Evolutionary conservation across 345 rosid genomes (phyloP).

Genomic region (Eucalyptus sp.): DNA sequence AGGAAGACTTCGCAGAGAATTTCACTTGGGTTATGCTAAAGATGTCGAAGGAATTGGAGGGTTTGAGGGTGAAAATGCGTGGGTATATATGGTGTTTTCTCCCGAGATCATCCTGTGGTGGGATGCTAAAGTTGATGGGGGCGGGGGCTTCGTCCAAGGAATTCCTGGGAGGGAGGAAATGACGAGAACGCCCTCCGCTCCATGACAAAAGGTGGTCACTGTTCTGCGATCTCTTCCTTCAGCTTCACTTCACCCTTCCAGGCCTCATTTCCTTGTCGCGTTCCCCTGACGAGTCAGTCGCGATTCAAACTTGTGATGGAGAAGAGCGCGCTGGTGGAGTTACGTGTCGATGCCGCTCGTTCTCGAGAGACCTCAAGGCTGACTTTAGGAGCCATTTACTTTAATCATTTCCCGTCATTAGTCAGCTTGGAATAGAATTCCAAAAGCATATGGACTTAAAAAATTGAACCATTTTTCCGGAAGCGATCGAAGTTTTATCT

Average conservation of each 20-base stretch:
- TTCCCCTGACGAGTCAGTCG: not conserved
- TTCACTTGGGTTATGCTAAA: not conserved
- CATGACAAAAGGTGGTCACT: not conserved
- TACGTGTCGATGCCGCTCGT: slow-evolving; percentile 9
- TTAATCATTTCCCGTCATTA: not conserved
- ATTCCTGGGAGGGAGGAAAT: not conserved
- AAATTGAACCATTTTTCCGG: not conserved
- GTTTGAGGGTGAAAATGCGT: not conserved
- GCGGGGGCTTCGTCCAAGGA: not conserved
- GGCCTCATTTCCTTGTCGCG: not conserved
- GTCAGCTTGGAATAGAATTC: not conserved
- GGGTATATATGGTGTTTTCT: not conserved
- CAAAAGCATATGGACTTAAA: not conserved
- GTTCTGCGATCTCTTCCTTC: not conserved
- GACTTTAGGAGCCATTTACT: slow-evolving; percentile 23
- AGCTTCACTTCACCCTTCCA: not conserved
- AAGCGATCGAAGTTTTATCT: not conserved
- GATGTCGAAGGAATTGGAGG: not conserved
- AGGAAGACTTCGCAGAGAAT: not conserved
- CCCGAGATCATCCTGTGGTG: not conserved
- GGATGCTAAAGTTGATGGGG: not conserved
- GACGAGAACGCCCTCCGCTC: not conserved
- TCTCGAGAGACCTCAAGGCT: not conserved
- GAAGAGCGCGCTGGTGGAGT: not conserved
- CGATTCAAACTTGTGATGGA: not conserved